These are phyloP conservation scores for Ogataea pignaliae DNA, from an alignment of 805 yeast species.

Conservation along the genomic window DNA sequence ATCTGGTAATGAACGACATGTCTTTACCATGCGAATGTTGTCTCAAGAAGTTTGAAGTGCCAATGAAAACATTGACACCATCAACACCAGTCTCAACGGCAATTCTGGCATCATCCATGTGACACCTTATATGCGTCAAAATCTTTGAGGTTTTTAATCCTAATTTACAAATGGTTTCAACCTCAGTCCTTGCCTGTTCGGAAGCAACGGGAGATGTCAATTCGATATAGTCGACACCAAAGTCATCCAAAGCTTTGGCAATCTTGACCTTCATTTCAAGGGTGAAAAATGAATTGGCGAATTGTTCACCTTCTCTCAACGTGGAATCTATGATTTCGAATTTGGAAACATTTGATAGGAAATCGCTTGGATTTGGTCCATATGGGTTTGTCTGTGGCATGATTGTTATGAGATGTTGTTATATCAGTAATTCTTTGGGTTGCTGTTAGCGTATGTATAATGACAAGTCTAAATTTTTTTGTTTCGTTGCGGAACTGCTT, in stretches of 20 bases:
- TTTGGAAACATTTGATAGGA: conserved; percentile 77
- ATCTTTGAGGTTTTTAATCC: conserved; percentile 88
- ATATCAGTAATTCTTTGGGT: too few relatives aligned
- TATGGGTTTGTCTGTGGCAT: conserved; percentile 53
- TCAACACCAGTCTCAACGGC: conserved; percentile 99
- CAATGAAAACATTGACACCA: conserved; percentile 98
- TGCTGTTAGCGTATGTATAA: too few relatives aligned
- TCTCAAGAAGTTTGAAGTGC: conserved; percentile 92
- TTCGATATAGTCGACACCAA: conserved; percentile 97
- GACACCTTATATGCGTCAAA: conserved; percentile 95
- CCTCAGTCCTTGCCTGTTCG: conserved; percentile 87
- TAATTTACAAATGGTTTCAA: conserved; percentile 97
- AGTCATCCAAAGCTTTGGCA: conserved; percentile 94
- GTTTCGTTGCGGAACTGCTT: too few relatives aligned
- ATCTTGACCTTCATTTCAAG: conserved; percentile 95
- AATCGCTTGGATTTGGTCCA: conserved; percentile 94
- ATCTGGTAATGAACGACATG: conserved; percentile 94
- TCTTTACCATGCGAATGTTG: conserved; percentile 97
- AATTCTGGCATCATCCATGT: conserved; percentile 96
- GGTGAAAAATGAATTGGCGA: conserved; percentile 93
- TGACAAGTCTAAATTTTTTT: too few relatives aligned
- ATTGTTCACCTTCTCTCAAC: conserved; percentile 97
- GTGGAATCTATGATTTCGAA: conserved; percentile 95
- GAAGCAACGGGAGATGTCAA: conserved; percentile 97
- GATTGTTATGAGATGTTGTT: not conserved